A percentile compares a stretch with the other conserved stretches of the same genome.
Evolutionary conservation across 164 flowering plant genomes (phyloP).

Genomic region (Brasenia schreberi): DNA sequence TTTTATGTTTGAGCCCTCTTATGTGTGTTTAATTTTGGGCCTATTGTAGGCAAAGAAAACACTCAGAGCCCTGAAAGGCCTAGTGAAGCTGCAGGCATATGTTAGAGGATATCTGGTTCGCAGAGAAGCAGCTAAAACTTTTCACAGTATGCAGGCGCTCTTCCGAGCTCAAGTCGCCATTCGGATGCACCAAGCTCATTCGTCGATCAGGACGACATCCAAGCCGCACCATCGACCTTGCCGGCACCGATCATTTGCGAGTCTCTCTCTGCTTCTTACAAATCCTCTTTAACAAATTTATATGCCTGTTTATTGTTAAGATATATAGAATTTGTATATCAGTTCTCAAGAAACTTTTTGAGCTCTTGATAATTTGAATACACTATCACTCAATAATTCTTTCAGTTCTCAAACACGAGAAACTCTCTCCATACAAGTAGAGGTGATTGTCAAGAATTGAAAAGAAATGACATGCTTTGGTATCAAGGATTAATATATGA

Average conservation of each 20-base stretch:
- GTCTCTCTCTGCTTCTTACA: background rate
- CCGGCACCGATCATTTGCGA: background rate
- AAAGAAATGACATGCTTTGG: too few relatives aligned
- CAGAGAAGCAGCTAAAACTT: slow-evolving; percentile 37
- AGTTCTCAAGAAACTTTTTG: too few relatives aligned
- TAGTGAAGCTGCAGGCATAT: slow-evolving; percentile 52
- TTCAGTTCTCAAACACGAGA: too few relatives aligned
- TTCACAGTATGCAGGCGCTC: slow-evolving; percentile 52
- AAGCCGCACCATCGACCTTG: background rate
- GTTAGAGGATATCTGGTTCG: slow-evolving; percentile 56
- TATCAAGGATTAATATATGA: too few relatives aligned
- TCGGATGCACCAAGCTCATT: slow-evolving; percentile 22
- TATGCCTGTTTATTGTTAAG: too few relatives aligned
- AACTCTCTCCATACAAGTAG: too few relatives aligned
- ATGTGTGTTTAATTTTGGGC: background rate
- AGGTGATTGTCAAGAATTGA: too few relatives aligned
- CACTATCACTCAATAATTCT: too few relatives aligned
- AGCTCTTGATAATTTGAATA: too few relatives aligned
- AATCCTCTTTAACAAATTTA: too few relatives aligned
- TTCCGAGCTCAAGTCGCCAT: slow-evolving; percentile 37
- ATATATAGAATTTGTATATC: too few relatives aligned
- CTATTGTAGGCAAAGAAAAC: slow-evolving; percentile 43
- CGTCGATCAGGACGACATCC: background rate
- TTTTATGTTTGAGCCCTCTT: too few relatives aligned
- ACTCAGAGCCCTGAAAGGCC: slow-evolving; percentile 41